These are phyloP conservation scores for Hypoxylon sp. DNA, from an alignment of 2,329 filamentous ascomycete genomes.

Conservation along the genomic window DNA sequence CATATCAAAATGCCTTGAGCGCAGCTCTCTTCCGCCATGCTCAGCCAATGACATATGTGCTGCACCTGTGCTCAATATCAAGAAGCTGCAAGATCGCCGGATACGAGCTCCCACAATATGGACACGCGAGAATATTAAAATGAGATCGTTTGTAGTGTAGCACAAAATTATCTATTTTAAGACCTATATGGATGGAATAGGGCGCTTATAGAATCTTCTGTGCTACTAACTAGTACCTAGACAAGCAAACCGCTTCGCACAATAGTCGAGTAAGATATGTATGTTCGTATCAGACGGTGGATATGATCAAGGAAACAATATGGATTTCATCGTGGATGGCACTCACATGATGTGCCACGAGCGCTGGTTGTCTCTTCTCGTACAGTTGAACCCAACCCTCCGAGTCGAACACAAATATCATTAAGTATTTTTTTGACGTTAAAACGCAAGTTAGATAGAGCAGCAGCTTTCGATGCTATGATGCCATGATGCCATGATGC, in stretches of 20 bases:
- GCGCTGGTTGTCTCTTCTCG: neutral
- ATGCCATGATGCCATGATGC: conserved; percentile 17
- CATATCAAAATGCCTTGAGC: neutral
- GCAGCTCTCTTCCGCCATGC: neutral
- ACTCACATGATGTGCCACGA: neutral
- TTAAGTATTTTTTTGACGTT: neutral
- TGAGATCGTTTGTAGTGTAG: conserved; percentile 5
- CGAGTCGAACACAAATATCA: neutral
- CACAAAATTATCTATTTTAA: neutral
- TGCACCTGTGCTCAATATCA: neutral
- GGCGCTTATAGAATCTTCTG: conserved; percentile 1
- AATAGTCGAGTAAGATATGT: neutral
- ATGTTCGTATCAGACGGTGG: neutral
- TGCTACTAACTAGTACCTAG: neutral
- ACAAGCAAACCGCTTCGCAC: neutral
- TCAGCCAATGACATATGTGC: neutral
- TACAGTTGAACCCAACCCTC: neutral
- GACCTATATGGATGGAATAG: neutral
- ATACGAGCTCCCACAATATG: conserved; percentile 21
- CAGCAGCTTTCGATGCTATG: neutral
- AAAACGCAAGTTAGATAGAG: neutral
- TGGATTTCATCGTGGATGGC: neutral
- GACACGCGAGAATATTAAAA: conserved; percentile 5
- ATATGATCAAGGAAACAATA: neutral
- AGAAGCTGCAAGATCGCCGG: conserved; percentile 9